Evolutionary conservation across 495 filamentous ascomycete genomes (phyloP).

Genomic region (Lasiosphaeria hispida): DNA sequence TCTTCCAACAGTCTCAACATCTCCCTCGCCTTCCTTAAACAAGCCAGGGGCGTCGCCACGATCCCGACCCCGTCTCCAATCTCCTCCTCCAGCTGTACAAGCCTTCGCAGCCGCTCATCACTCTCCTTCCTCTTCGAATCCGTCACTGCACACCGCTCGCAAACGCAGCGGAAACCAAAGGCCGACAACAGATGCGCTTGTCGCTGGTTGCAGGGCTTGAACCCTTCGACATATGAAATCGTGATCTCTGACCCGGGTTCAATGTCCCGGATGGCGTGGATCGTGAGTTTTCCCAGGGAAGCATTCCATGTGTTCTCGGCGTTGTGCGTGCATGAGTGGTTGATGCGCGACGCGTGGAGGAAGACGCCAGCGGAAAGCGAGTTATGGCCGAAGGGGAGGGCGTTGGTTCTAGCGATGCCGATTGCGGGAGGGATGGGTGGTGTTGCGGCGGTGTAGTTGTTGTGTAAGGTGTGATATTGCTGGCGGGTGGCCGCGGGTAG

Average conservation of each 20-base stretch:
- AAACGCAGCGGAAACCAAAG: slow-evolving; percentile 37
- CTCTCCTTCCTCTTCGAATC: slow-evolving; percentile 25
- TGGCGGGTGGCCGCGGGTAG: too few relatives aligned
- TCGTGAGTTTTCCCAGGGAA: slow-evolving; percentile 23
- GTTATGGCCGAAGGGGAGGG: neutral
- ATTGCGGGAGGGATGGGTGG: too few relatives aligned
- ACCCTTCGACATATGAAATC: slow-evolving; percentile 31
- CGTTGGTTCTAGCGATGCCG: too few relatives aligned
- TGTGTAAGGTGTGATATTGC: too few relatives aligned
- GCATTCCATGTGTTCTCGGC: slow-evolving; percentile 37
- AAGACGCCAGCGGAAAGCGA: slow-evolving; percentile 25
- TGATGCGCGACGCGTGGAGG: slow-evolving; percentile 35
- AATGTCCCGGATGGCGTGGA: slow-evolving; percentile 35
- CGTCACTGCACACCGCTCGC: slow-evolving; percentile 31
- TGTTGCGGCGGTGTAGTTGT: too few relatives aligned
- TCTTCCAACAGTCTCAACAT: neutral
- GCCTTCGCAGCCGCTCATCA: slow-evolving; percentile 18
- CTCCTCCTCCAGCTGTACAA: neutral
- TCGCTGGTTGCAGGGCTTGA: slow-evolving; percentile 18
- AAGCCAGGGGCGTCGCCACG: neutral
- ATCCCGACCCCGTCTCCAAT: neutral
- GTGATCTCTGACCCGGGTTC: slow-evolving; percentile 39
- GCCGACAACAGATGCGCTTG: slow-evolving; percentile 22
- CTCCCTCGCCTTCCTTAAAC: neutral
- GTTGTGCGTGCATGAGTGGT: slow-evolving; percentile 39